Evolutionary conservation across 176 grass and related monocot species (phyloP).

Genomic region (Oryza nivara): DNA sequence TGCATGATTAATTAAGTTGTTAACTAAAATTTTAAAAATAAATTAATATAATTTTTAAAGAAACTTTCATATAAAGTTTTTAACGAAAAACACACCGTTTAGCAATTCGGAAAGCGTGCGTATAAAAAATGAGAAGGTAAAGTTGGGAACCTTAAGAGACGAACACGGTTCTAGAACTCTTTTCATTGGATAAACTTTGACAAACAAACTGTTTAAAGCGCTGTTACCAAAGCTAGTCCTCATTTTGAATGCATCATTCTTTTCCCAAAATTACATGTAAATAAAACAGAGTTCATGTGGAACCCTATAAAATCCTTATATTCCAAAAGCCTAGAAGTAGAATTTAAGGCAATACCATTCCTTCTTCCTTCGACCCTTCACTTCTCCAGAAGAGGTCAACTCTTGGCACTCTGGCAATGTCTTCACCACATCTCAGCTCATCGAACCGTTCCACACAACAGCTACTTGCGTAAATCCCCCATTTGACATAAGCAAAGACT

Average conservation of each 20-base stretch:
- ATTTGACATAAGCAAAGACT: neutral
- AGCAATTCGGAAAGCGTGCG: too few relatives aligned
- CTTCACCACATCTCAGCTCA: neutral
- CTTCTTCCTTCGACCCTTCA: too few relatives aligned
- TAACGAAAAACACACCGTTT: too few relatives aligned
- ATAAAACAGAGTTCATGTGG: neutral
- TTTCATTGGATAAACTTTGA: neutral
- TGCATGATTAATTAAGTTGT: too few relatives aligned
- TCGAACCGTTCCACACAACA: neutral
- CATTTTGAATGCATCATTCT: neutral
- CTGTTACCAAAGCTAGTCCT: neutral
- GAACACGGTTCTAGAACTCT: neutral
- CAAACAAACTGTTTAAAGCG: neutral
- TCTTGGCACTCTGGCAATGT: neutral
- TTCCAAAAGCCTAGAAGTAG: too few relatives aligned
- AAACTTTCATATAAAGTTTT: too few relatives aligned
- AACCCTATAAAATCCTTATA: neutral
- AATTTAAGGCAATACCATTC: too few relatives aligned
- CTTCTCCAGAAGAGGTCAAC: constrained; percentile 4
- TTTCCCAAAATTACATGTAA: neutral
- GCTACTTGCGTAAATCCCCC: neutral
- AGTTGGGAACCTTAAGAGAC: too few relatives aligned
- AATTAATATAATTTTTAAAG: too few relatives aligned
- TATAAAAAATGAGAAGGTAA: too few relatives aligned
- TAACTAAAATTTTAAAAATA: too few relatives aligned